Evolutionary conservation across 371 early-diverging fungal genomes (phyloP).

Genomic region (Rhizomucor miehei): DNA sequence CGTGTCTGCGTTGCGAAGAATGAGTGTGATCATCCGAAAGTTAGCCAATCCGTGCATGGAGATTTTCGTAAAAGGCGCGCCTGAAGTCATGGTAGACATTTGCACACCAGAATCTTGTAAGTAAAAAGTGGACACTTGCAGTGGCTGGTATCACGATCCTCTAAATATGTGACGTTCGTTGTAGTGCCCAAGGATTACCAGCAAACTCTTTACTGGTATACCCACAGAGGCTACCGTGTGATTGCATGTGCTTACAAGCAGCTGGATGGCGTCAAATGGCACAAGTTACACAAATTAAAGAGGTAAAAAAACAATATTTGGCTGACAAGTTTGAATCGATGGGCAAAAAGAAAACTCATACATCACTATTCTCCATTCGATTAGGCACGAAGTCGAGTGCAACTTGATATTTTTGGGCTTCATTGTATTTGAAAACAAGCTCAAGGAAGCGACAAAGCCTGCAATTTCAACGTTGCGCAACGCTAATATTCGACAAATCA

Average conservation of each 20-base stretch:
- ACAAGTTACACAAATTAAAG: conserved; percentile 76
- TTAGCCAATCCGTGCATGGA: conserved; percentile 72
- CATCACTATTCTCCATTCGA: neutral
- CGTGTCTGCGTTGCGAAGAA: conserved; percentile 86
- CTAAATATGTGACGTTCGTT: neutral
- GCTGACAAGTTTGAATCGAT: neutral
- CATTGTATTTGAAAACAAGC: conserved; percentile 98
- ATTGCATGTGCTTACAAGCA: conserved; percentile 88
- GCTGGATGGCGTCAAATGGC: conserved; percentile 69
- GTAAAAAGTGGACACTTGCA: neutral
- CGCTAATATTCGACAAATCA: conserved; percentile 93
- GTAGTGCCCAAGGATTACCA: conserved; percentile 84
- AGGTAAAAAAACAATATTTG: conserved; percentile 23
- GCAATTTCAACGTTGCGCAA: conserved; percentile 82
- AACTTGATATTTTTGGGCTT: conserved; percentile 92
- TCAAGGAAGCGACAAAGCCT: conserved; percentile 85
- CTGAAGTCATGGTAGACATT: conserved; percentile 88
- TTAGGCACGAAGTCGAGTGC: conserved; percentile 82
- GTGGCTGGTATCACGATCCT: neutral
- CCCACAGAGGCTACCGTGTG: conserved; percentile 95
- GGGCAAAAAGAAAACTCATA: neutral
- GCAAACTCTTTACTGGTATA: conserved; percentile 75
- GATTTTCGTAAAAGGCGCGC: conserved; percentile 96
- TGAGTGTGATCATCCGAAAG: conserved; percentile 91
- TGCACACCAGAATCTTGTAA: conserved; percentile 71